Base-by-base conservation (phyloP, 257 asterid genomes). In the Craterostigma plantagineum region DNA sequence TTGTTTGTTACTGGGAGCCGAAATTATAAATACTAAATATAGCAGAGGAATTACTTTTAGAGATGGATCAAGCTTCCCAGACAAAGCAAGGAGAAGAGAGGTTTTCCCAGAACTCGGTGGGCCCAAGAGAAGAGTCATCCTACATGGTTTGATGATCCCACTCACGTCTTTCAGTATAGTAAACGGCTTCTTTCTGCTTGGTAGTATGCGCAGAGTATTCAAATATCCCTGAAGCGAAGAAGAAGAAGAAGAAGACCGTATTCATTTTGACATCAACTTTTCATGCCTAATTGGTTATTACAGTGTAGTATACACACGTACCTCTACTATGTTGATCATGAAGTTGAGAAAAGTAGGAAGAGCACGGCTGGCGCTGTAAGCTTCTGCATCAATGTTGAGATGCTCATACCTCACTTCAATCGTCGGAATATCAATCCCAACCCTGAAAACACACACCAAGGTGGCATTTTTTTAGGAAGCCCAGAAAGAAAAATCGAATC, bases 21-120 rank as follows among this genome's bases (percentile, higher is more conserved):
- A n/a, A n/a, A n/a, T n/a, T n/a, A n/a, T n/a, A n/a, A n/a, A n/a
- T n/a, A n/a, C n/a, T n/a, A n/a, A n/a, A n/a, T n/a, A n/a, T n/a
- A n/a, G n/a, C n/a, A n/a, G n/a, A n/a, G n/a, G n/a, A n/a, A n/a
- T 54, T 57, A 77, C 91, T 65, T 66, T 57, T 1, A 77, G 69
- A 6, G 63, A 4, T 9, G 62, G 52, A 27, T 77, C 91, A 10
- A 77, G 84, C 30, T 71, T 73, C 30, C 91, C 91, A 10, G 91
- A 83, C 68, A 77, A 58, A 49, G 91, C 91, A 42, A 77, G 52
- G 43, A 73, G 27, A 38, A 73, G 66, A 0, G 75, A 46, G 0
- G 79, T 56, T 46, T 70, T 74, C 3, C 84, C 84, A 0, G 84
- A 74, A 46, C 79, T 67, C 9, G 84, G 84, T 51, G 84, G 84